Conservation (phyloP, 192 early-diverging fungal species). For the Backusella parvicylindrica region DNA sequence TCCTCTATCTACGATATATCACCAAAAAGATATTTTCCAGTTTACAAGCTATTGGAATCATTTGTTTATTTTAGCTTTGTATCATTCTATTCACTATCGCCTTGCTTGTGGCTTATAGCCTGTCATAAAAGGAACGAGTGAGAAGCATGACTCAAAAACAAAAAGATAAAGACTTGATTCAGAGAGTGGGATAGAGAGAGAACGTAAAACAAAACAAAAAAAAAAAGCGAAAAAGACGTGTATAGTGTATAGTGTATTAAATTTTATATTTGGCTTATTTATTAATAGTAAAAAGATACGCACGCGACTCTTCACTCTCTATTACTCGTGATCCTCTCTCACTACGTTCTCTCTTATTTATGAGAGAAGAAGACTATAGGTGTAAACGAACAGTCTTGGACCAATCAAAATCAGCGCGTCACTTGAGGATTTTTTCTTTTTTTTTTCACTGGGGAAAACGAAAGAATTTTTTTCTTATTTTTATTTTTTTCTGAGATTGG, state of each 20-base stretch:
- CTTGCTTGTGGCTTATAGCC: background rate
- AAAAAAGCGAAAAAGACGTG: background rate
- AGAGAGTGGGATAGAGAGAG: background rate
- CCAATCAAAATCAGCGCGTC: constrained; percentile 7
- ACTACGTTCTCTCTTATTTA: background rate
- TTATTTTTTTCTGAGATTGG: background rate
- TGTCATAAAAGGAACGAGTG: background rate
- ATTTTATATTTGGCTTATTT: background rate
- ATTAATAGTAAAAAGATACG: background rate
- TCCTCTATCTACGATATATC: background rate
- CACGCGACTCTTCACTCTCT: background rate
- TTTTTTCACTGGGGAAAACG: background rate
- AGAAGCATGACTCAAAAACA: background rate
- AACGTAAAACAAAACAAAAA: background rate
- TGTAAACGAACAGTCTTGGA: background rate
- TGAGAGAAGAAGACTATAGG: background rate
- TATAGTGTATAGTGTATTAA: background rate
- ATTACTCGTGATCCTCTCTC: background rate
- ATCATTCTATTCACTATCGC: background rate
- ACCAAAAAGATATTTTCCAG: background rate
- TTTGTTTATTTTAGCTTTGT: background rate
- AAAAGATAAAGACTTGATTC: background rate
- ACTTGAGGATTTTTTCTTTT: background rate
- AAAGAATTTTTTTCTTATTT: constrained; percentile 11
- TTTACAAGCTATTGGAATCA: background rate